Conservation (phyloP, 495 filamentous ascomycete genomes). For the Talaromyces wortmannii region DNA sequence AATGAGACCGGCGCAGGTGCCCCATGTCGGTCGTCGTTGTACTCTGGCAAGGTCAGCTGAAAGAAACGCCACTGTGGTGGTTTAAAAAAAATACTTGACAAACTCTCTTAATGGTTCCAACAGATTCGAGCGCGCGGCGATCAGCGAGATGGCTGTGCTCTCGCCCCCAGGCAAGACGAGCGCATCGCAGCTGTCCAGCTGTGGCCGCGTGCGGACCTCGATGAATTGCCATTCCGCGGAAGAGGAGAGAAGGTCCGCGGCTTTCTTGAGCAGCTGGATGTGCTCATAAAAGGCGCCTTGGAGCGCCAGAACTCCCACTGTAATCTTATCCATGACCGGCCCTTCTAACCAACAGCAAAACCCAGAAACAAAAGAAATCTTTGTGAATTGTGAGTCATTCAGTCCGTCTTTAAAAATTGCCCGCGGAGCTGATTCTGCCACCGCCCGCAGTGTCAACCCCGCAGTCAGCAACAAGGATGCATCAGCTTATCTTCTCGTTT, state of each 20-base stretch:
- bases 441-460: not conserved
- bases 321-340: slow-evolving; percentile 23
- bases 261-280: slow-evolving; percentile 64
- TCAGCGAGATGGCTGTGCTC: slow-evolving; percentile 86
- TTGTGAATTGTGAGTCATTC: not conserved
- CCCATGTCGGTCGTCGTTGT: slow-evolving; percentile 81
- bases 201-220: slow-evolving; percentile 69
- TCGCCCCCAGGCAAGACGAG: slow-evolving; percentile 92
- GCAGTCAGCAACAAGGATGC: not conserved
- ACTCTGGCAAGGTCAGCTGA: slow-evolving; percentile 15
- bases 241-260: slow-evolving; percentile 32
- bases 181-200: slow-evolving; percentile 70
- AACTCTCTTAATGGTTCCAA: slow-evolving; percentile 84
- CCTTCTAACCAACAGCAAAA: no score
- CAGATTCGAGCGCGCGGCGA: slow-evolving; percentile 71
- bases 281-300: slow-evolving; percentile 95
- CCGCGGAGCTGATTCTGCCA: not conserved
- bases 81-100: slow-evolving; percentile 65
- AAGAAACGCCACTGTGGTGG: not conserved
- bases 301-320: slow-evolving; percentile 81
- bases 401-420: not conserved
- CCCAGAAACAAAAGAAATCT: no score
- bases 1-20: slow-evolving; percentile 93
- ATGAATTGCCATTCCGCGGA: slow-evolving; percentile 52
- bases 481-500: slow-evolving; percentile 15